A percentile compares a stretch with the other conserved stretches of the same genome.
phyloP scores from a whole-genome alignment of 2,329 filamentous ascomycete species.

The Aaosphaeria pasadenensis region DNA sequence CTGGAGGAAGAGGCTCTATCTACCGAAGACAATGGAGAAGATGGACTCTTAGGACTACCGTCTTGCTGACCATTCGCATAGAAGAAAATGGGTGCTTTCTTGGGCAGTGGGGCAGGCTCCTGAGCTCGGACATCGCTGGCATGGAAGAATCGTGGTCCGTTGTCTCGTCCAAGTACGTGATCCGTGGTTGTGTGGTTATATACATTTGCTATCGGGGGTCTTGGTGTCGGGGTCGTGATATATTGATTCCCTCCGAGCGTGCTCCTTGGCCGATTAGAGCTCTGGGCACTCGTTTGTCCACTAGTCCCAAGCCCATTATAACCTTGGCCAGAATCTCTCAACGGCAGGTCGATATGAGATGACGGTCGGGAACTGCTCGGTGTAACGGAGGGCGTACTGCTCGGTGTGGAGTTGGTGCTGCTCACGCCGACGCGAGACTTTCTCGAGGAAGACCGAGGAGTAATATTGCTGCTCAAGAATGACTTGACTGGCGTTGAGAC shows the following conservation, averaged over 20 bases:
- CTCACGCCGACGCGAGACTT: conserved; percentile 63
- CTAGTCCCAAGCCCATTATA: conserved; percentile 19
- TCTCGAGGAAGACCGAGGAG: conserved; percentile 73
- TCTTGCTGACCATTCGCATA: conserved; percentile 51
- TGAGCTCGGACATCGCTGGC: conserved; percentile 66
- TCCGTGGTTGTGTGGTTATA: conserved; percentile 27
- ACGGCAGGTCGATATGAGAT: conserved; percentile 26
- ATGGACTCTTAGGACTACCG: conserved; percentile 20
- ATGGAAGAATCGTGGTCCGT: conserved; percentile 79
- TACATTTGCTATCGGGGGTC: conserved; percentile 20
- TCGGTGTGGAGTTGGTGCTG: conserved; percentile 66
- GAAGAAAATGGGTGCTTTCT: conserved; percentile 50
- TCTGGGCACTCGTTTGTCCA: conserved; percentile 15
- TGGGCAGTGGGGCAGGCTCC: conserved; percentile 23
- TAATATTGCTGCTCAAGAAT: conserved; percentile 66
- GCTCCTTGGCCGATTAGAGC: conserved; percentile 35
- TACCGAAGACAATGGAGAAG: conserved; percentile 32
- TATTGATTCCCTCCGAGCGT: conserved; percentile 26
- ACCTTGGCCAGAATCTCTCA: conserved; percentile 25
- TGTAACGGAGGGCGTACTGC: conserved; percentile 53
- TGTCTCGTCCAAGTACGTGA: conserved; percentile 18
- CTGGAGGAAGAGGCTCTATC: conserved; percentile 24
- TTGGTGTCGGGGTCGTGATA: conserved; percentile 18
- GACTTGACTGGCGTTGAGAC: conserved; percentile 52
- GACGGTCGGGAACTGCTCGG: conserved; percentile 33